Evolutionary conservation across 106 monocot genomes (phyloP), one percentile per base, ranked within the genome.

Genomic region (Apostasia ramifera): DNA sequence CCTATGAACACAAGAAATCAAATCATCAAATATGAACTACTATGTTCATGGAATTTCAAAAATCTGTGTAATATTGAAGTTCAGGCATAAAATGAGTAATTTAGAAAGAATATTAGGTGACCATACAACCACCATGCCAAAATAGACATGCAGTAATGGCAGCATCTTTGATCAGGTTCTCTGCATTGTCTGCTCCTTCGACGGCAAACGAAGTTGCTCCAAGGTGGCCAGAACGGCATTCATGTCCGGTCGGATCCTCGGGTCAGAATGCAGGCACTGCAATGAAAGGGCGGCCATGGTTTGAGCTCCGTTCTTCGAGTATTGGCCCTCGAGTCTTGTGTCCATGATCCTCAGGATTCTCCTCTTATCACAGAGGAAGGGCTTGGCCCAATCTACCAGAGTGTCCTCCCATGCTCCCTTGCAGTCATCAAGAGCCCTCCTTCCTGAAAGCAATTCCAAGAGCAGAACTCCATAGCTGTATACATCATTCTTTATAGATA

Each of bases 291-390:
- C 40, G 6, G 61, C 61, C 8, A 42, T 40, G 8, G 3, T 40
- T 1, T 61, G 41, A 42, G 61, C 61, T 43, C 41, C 61, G 38
- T 61, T 61, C 61, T 61, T 61, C 40, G 61, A 40, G 40, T 61
- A 61, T 11, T 8, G 61, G 42, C 61, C 61, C 41, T 61, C 61
- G 4, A 61, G 6, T 61, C 42, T 39, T 39, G 61, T 39, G 42
- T 61, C 61, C 61, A 61, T 61, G 61, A 61, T 61, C 61, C 61
- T 15, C 39, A 39, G 40, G 1, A 61, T 2, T 61, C 40, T 61
- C 8, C 61, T 26, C 11, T 42, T 61, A 11, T 61, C 61, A 8
- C 41, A 8, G 9, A 61, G 10, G 41, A 8, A 61, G 38, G 61
- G 61, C 61, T 8, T 61, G 7, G 61, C 61, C 61, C 61, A 61